A percentile compares a stretch with the other conserved stretches of the same genome.
phyloP scores from a whole-genome alignment of 148 eudicot genomes.

The Linanthus parryae region DNA sequence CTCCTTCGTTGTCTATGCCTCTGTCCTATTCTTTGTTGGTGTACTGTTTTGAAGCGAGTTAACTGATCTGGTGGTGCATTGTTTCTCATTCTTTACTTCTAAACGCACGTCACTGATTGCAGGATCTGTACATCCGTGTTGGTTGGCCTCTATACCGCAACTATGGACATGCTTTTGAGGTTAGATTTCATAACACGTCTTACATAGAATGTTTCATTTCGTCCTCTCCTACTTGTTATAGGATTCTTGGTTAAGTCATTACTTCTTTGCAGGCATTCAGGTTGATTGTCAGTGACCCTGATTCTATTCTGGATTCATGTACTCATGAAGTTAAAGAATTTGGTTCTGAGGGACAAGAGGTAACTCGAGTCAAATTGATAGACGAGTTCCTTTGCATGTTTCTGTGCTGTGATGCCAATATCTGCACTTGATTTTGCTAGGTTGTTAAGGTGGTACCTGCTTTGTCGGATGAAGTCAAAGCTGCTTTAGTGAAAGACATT shows the following conservation, averaged over 20 bases:
- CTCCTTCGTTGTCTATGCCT: too few relatives aligned
- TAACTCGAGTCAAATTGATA: conserved; percentile 22
- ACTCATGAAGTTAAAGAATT: conserved; percentile 77
- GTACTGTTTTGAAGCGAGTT: too few relatives aligned
- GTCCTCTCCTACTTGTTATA: too few relatives aligned
- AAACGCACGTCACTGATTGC: too few relatives aligned
- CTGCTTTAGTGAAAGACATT: conserved; percentile 62
- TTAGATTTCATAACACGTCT: conserved; percentile 12
- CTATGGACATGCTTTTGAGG: conserved; percentile 97
- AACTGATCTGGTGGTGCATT: too few relatives aligned
- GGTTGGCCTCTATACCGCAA: conserved; percentile 92
- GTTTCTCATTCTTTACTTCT: too few relatives aligned
- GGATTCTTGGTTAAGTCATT: background rate
- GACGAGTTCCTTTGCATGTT: conserved; percentile 6
- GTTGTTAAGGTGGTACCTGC: conserved; percentile 75
- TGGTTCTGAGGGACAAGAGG: conserved; percentile 88
- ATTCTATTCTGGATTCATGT: conserved; percentile 68
- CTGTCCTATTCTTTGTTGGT: too few relatives aligned
- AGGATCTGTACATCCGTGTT: conserved; percentile 78
- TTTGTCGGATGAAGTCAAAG: conserved; percentile 87
- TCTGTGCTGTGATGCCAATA: background rate
- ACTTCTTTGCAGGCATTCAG: conserved; percentile 59
- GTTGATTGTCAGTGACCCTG: conserved; percentile 69
- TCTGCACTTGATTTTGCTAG: conserved; percentile 26
- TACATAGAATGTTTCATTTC: too few relatives aligned